Base-by-base conservation (phyloP, 176 grass and related monocot species). In the Alopecurus myosuroides region DNA sequence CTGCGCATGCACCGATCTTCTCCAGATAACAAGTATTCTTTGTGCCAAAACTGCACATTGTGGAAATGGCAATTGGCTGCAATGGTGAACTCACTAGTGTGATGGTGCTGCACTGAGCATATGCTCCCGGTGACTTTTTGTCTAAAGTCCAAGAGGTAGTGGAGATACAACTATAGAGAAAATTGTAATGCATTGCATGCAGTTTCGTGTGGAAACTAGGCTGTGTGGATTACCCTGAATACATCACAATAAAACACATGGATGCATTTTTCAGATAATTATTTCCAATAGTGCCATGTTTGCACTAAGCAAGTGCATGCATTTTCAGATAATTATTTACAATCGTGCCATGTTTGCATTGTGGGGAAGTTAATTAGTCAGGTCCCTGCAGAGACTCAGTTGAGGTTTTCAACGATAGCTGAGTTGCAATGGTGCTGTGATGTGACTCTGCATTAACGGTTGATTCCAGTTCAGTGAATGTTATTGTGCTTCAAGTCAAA, bases 1-100 rank as follows among this genome's bases (percentile, higher is more conserved):
- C 83, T 76, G 77, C 31, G 77, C 70, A 77, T 77, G 61, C 77
- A n/a, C 22, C 44, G 30, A 74, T 81, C 57, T 49, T 26, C 36
- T 22, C 10, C 35, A 35, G 57, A 17, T n/a, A 57, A 25, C 18
- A 74, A 74, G 10, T 50, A 75, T 37, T 66, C 11, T 67, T 33
- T 35, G 73, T 55, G 22, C 74, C n/a, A 74, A 46, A 49, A 79
- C 61, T 66, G 25, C 81, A 89, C 76, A 64, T 25, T 76, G 36
- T 55, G 77, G 34, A 81, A 45, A 77, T 35, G 45, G 33, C 77
- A 70, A 61, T 17, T 71, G 49, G 61, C 41, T 34, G 31, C 28
- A 49, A 85, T 39, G 48, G 82, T 79, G 57, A 46, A 81, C 70
- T 77, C 82, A 89, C 87, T 81, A 89, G 86, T 77, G 28, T 61